phyloP scores from a whole-genome alignment of 1,139 yeast species.

The Keqinozyma sinolaborantium region DNA sequence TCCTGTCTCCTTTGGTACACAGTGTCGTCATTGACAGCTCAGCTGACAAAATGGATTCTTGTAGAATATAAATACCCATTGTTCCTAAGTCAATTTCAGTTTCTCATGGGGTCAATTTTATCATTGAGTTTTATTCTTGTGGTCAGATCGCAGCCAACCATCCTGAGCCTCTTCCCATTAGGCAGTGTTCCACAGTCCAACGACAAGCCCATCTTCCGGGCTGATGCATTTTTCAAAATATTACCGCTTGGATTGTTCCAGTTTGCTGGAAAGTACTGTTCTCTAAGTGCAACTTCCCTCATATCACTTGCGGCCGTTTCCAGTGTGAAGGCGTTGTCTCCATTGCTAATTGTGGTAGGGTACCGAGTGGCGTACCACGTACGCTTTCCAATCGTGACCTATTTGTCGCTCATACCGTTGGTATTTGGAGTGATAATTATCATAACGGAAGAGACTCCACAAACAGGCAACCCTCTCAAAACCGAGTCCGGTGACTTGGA shows the following conservation, averaged over 20 bases:
- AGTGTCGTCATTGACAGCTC: constrained; percentile 46
- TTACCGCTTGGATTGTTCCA: constrained; percentile 39
- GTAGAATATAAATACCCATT: constrained; percentile 45
- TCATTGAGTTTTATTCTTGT: constrained; percentile 21
- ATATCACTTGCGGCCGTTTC: constrained; percentile 39
- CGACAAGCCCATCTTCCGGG: constrained; percentile 17
- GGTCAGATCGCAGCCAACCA: constrained; percentile 17
- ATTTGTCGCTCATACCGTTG: constrained; percentile 33
- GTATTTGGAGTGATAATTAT: constrained; percentile 36
- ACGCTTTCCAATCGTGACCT: constrained; percentile 30
- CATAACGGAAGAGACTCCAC: constrained; percentile 22
- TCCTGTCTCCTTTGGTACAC: constrained; percentile 44
- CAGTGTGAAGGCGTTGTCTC: constrained; percentile 38
- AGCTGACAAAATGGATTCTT: constrained; percentile 41
- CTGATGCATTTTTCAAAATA: constrained; percentile 23
- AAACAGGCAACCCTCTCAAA: constrained; percentile 4
- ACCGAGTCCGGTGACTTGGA: constrained; percentile 14
- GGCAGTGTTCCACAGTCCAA: constrained; percentile 28
- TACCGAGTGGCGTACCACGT: constrained; percentile 31
- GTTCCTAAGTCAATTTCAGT: constrained; percentile 49
- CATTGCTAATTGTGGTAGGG: constrained; percentile 33
- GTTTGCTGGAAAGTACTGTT: constrained; percentile 34
- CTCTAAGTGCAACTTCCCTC: constrained; percentile 35
- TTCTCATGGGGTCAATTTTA: constrained; percentile 33
- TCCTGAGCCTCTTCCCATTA: constrained; percentile 21